These are phyloP conservation scores for Pleurotus giganteus DNA, from an alignment of 768 basidiomycete species.

Conservation along the genomic window DNA sequence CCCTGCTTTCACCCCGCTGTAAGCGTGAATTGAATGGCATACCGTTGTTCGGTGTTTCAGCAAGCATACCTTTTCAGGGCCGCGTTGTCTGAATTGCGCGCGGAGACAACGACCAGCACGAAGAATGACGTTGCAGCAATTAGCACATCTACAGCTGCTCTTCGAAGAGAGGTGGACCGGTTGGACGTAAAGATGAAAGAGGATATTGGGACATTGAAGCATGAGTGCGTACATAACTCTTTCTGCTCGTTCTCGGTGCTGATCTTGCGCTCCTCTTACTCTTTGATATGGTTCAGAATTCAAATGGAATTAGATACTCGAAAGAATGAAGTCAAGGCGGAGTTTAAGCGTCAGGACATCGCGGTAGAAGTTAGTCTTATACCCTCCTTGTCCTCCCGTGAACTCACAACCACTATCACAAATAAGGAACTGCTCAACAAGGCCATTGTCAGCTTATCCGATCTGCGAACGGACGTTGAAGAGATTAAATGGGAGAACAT, in stretches of 20 bases:
- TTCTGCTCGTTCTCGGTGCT: constrained; percentile 2
- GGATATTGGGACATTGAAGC: constrained; percentile 82
- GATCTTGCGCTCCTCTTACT: constrained; percentile 1
- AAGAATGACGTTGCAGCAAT: constrained; percentile 86
- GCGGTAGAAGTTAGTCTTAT: constrained; percentile 63
- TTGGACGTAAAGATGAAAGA: constrained; percentile 93
- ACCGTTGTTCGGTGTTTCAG: constrained; percentile 35
- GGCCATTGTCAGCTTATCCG: constrained; percentile 69
- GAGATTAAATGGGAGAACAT: constrained; percentile 90
- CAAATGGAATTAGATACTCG: constrained; percentile 96
- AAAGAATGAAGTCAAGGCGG: constrained; percentile 85
- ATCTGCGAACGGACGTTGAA: constrained; percentile 78
- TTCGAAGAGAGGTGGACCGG: constrained; percentile 84
- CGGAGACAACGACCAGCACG: constrained; percentile 78
- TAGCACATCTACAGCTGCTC: constrained; percentile 67
- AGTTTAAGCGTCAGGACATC: constrained; percentile 83
- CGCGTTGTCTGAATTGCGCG: constrained; percentile 85
- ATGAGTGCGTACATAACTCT: constrained; percentile 65
- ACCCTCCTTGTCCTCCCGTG: not conserved
- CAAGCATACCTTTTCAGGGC: constrained; percentile 96
- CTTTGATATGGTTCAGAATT: constrained; percentile 49
- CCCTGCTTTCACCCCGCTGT: not conserved
- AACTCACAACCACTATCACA: not conserved
- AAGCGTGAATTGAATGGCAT: not conserved
- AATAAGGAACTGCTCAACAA: constrained; percentile 73